A percentile compares a stretch with the other conserved stretches of the same genome.
These are phyloP conservation scores for Arachis stenosperma DNA, from an alignment of 306 rosid genomes.

Conservation along the genomic window DNA sequence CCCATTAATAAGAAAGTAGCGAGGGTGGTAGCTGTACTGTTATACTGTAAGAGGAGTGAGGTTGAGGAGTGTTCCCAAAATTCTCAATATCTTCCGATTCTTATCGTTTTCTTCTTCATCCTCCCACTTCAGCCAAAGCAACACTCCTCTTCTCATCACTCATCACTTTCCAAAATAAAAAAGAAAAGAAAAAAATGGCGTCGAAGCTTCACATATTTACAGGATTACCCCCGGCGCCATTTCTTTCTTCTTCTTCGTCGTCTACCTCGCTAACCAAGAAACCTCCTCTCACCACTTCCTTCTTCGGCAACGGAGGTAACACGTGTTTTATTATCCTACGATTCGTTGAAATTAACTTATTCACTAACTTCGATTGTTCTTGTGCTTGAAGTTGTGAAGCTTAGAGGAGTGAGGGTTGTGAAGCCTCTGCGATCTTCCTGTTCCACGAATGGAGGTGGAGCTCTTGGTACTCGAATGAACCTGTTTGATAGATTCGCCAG, in stretches of 20 bases:
- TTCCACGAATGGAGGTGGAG: slow-evolving; percentile 58
- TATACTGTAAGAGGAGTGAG: not conserved
- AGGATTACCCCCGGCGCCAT: slow-evolving; percentile 53
- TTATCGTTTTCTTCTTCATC: too few species aligned
- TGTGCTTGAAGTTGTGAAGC: slow-evolving; percentile 44
- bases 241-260: slow-evolving; percentile 57
- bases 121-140: slow-evolving; percentile 12
- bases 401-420: slow-evolving; percentile 48
- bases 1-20: not conserved
- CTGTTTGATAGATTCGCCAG: slow-evolving; percentile 88
- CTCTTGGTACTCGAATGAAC: slow-evolving; percentile 79
- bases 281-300: slow-evolving; percentile 66
- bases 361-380: not conserved
- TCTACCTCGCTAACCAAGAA: slow-evolving; percentile 55
- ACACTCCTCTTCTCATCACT: not conserved
- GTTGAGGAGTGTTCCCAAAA: slow-evolving; percentile 34
- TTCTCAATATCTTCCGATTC: slow-evolving; percentile 3
- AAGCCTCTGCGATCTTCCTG: slow-evolving; percentile 41
- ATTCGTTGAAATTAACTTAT: not conserved
- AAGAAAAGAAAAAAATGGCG: slow-evolving; percentile 54
- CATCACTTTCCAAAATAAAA: slow-evolving; percentile 2
- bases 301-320: slow-evolving; percentile 56
- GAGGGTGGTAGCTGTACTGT: not conserved
- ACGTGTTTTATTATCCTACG: not conserved
- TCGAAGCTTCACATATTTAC: slow-evolving; percentile 66